Base-by-base conservation (phyloP, 306 rosid species). In the Acacia crassicarpa region DNA sequence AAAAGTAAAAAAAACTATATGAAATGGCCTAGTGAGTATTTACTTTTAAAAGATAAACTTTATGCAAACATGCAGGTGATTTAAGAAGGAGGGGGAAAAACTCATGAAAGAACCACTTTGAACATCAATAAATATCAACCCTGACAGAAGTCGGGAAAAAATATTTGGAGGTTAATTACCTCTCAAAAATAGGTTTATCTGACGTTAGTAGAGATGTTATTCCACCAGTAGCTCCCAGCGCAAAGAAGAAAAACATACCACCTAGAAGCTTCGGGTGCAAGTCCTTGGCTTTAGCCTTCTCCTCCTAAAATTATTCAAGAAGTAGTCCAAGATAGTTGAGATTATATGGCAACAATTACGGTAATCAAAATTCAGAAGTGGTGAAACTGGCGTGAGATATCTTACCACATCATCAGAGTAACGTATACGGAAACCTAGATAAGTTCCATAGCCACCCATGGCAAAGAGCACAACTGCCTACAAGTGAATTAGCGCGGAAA, bases 371-470 rank as follows among this genome's bases (percentile, higher is more conserved):
- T 51, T 41, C 27, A 5, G 23, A 66, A 72, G 41, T 17, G 9
- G 30, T 25, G 74, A 48, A 30, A 27, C 33, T 54, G 14, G 69
- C 44, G 49, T 40, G 58, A n/a, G 11, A 74, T 14, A 38, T 41
- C 85, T 11, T 86, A 95, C 99, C 90, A 85, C 81, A 74, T 93
- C 82, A 73, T 93, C 92, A 19, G 98, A 88, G 82, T 72, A 91
- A 1, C 97, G 94, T 43, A 95, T 95, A 8, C 91, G 93, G 74
- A 91, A 95, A 44, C 99, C 98, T 1, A 93, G 91, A 82, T 95
- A 95, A 32, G 99, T 89, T 83, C 98, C 97, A 77, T 95, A 95
- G 87, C 99, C 98, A 74, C 99, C 99, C 97, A 95, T 95, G 20
- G 99, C 97, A 66, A 95, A 90, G 32, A 95, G 97, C 87, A 95